Evolutionary conservation across 331 rosid species (phyloP), one percentile per base, ranked within the genome.

Genomic region (Ulmus americana): DNA sequence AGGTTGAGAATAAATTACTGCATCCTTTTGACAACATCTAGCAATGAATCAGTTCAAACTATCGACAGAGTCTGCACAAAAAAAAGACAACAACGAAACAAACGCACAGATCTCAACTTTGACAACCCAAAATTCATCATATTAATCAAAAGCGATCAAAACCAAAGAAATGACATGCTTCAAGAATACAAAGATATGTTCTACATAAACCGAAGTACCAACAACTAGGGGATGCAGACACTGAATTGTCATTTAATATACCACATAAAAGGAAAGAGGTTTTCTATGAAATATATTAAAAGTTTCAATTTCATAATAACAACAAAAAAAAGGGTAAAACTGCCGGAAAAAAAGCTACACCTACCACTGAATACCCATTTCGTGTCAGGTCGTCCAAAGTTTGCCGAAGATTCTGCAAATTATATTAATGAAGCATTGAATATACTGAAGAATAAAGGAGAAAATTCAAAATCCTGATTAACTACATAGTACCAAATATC

Each of bases 321-420:
- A 4, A 59, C 15, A 43, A 48, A 15, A 68, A n/a, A 20, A 42
- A 41, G 2, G 8, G 4, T 9, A 16, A 7, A 45, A 62, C 65
- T 16, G 14, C 16, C 0, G 1, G 35, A 28, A 5, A 62, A 80
- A 56, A 61, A 61, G 63, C 72, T 68, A 55, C 43, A 70, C 94
- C 59, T 67, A 92, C 97, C 94, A 92, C 97, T 14, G 96, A 92
- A 82, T 44, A 88, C 69, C 97, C 96, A 74, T 81, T 81, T 22
- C 73, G 74, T 15, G 97, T 85, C 72, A 88, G 77, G 81, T 88
- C 97, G 80, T 88, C 95, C 80, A 92, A 85, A 43, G 95, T 88
- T 76, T 92, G 98, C 44, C 96, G 89, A 73, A 92, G 96, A 79
- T 92, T 92, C 98, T 92, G 88, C 72, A 67, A 75, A 79, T 16